These are phyloP conservation scores for Chondrostereum purpureum DNA, from an alignment of 1,284 basidiomycete genomes.

Conservation along the genomic window DNA sequence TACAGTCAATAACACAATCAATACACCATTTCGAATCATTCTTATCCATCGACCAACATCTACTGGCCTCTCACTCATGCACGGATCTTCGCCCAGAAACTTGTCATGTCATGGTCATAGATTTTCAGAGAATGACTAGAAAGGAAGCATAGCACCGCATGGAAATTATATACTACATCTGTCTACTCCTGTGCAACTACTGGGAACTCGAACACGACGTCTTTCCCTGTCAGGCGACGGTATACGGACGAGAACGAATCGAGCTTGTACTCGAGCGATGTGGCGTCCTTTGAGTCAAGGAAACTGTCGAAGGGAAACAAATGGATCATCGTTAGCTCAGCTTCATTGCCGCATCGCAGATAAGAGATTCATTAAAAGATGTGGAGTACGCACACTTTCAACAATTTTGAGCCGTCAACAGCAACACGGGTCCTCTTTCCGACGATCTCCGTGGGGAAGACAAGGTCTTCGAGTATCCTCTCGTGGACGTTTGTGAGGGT, in stretches of 20 bases:
- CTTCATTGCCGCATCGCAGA: slow-evolving; percentile 11
- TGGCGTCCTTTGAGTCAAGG: slow-evolving; percentile 98
- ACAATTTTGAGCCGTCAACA: slow-evolving; percentile 86
- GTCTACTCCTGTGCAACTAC: slow-evolving; percentile 59
- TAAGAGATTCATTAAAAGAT: slow-evolving; percentile 8
- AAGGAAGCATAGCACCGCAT: slow-evolving; percentile 14
- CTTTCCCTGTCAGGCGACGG: slow-evolving; percentile 91
- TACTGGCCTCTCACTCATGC: neutral
- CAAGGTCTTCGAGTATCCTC: slow-evolving; percentile 97
- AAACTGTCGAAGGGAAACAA: slow-evolving; percentile 55
- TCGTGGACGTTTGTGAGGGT: slow-evolving; percentile 98
- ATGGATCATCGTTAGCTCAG: too few relatives aligned
- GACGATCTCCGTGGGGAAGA: slow-evolving; percentile 98
- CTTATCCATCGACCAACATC: too few relatives aligned
- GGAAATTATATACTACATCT: slow-evolving; percentile 16
- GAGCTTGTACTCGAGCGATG: slow-evolving; percentile 99
- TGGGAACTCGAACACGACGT: slow-evolving; percentile 87
- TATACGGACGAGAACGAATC: slow-evolving; percentile 95
- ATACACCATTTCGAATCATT: neutral
- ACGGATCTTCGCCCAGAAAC: neutral
- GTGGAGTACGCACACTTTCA: slow-evolving; percentile 83
- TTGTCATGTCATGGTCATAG: slow-evolving; percentile 14
- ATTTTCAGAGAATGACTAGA: slow-evolving; percentile 11
- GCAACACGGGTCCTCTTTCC: slow-evolving; percentile 94
- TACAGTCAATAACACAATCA: neutral